phyloP scores from a whole-genome alignment of 2,329 filamentous ascomycete species.

The Onygenales sp. region DNA sequence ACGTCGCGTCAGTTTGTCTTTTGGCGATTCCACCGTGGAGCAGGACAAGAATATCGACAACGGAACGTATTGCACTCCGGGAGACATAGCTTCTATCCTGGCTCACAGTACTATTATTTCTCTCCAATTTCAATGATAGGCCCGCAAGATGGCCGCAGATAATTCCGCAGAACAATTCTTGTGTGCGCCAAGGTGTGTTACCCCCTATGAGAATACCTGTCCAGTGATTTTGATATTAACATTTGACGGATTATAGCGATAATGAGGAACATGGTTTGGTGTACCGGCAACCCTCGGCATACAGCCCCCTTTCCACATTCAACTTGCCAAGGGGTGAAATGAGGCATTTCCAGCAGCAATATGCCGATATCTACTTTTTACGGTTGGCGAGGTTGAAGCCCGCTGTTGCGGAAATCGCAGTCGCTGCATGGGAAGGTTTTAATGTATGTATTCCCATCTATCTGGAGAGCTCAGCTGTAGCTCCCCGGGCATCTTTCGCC shows the following conservation, averaged over 20 bases:
- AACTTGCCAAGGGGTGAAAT: slow-evolving; percentile 54
- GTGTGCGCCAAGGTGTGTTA: slow-evolving; percentile 20
- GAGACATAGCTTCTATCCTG: not conserved
- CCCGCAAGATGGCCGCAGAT: slow-evolving; percentile 1
- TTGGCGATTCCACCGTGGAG: not conserved
- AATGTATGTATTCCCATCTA: slow-evolving; percentile 33
- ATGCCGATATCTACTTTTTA: slow-evolving; percentile 94
- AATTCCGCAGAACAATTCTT: slow-evolving; percentile 16
- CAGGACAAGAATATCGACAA: not conserved
- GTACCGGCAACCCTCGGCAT: slow-evolving; percentile 50
- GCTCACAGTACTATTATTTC: not conserved
- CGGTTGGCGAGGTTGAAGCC: slow-evolving; percentile 82
- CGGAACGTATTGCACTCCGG: not conserved
- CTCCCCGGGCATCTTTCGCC: too few species aligned
- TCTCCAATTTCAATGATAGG: not conserved
- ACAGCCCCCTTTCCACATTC: slow-evolving; percentile 69
- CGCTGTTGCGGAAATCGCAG: slow-evolving; percentile 63
- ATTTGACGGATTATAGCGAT: slow-evolving; percentile 11
- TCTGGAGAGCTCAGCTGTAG: too few species aligned
- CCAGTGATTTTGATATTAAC: slow-evolving; percentile 4
- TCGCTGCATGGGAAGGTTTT: slow-evolving; percentile 66
- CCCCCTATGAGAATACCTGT: not conserved
- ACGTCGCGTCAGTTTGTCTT: slow-evolving; percentile 1
- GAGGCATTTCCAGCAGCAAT: slow-evolving; percentile 83
- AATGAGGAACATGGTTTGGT: slow-evolving; percentile 32